Percentiles rank a stretch among this genome's conserved stretches.
Conservation (phyloP, 1,139 yeast species). For the Hansenula lynferdii region DNA sequence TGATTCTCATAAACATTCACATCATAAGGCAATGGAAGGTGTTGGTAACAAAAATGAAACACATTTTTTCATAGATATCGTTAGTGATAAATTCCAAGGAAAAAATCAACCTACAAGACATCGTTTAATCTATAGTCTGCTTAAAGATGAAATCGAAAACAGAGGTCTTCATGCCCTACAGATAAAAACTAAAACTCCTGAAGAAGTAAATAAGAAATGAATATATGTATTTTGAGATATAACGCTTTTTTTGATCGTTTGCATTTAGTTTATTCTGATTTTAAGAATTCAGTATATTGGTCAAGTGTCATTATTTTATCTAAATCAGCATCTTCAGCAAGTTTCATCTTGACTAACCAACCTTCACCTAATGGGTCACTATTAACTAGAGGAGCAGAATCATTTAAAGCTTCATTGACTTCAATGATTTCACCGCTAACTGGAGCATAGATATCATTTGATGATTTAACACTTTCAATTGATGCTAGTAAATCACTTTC, state of each 20-base stretch:
- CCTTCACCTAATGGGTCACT: constrained; percentile 90
- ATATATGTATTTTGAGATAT: constrained; percentile 5
- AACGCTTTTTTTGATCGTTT: too few relatives aligned
- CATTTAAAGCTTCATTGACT: constrained; percentile 61
- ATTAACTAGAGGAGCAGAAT: constrained; percentile 75
- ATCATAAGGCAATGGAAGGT: constrained; percentile 79
- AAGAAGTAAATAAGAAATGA: constrained; percentile 40
- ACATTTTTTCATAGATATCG: constrained; percentile 71
- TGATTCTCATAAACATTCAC: constrained; percentile 86
- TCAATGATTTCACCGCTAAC: constrained; percentile 74
- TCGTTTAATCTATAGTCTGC: constrained; percentile 61
- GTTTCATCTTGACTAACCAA: constrained; percentile 81
- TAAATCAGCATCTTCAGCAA: constrained; percentile 21
- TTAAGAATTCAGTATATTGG: constrained; percentile 47
- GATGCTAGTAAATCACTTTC: constrained; percentile 86
- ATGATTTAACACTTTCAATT: constrained; percentile 92
- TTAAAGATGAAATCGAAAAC: constrained; percentile 66
- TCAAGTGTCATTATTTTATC: constrained; percentile 42
- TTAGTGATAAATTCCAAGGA: constrained; percentile 67
- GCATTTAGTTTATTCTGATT: constrained; percentile 25
- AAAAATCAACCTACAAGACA: constrained; percentile 72
- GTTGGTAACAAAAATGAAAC: constrained; percentile 76
- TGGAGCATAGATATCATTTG: constrained; percentile 91
- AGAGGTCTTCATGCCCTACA: constrained; percentile 89
- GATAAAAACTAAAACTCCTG: constrained; percentile 73